Evolutionary conservation across 371 early-diverging fungal genomes (phyloP), one percentile per base, ranked within the genome.

Genomic region (Paraphysoderma sedebokerense): DNA sequence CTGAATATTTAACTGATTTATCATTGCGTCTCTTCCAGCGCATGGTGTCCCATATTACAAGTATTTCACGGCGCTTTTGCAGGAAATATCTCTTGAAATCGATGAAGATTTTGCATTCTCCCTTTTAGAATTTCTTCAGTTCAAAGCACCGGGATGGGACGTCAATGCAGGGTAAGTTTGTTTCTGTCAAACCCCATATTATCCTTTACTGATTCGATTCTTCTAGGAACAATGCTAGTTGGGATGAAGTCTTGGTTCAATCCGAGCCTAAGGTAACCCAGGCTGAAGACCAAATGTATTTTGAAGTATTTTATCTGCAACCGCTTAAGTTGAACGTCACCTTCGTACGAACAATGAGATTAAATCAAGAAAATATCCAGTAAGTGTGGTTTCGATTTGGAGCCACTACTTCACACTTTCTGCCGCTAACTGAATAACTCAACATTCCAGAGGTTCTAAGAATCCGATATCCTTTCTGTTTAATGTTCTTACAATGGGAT

Each of bases 301-400:
- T 97, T 67, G 98, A 96, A 62, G 67, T 82, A 32, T 74, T 98
- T 38, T 81, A 87, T 44, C 70, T 96, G 36, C 95, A 96, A 48
- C 98, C 98, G 0, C 75, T 95, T 58, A 87, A 87, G 58, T 61
- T 92, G 51, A 89, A 92, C 55, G 58, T 98, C 5, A 87, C 96
- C 4, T 98, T 95, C 60, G 67, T 82, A 50, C 66, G 91, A 48
- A 84, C 90, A n/a, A 81, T 85, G 50, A 67, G 70, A 28, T 67
- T 70, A 13, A 75, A 74, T 51, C 63, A 62, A 32, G 74, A 76
- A 19, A 76, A 77, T 31, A 68, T 64, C 9, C 50, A 58, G 55
- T 63, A 59, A 22, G 44, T 19, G 22, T 8, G 12, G 7, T 63
- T 50, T 62, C 56, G 24, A 52, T 45, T 27, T 38, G 17, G 33